A percentile compares a stretch with the other conserved stretches of the same genome.
Evolutionary conservation across 352 stramenopile species (phyloP).

Genomic region (Aphanomyces invadans): DNA sequence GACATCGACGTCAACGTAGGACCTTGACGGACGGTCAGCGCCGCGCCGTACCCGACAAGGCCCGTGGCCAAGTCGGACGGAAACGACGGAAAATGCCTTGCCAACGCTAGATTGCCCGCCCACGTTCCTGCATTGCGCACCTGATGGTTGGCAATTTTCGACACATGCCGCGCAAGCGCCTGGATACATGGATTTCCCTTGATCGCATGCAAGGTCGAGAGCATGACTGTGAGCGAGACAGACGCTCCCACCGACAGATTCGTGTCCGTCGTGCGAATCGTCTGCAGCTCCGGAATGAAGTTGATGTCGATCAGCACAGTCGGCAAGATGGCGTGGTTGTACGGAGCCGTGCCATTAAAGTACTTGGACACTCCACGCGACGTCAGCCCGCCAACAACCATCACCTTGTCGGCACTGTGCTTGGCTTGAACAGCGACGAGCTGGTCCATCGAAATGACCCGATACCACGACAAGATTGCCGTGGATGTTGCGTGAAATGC

Average conservation of each 20-base stretch:
- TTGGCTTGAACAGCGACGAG: constrained; percentile 25
- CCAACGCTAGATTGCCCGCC: constrained; percentile 36
- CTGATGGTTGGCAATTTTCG: constrained; percentile 49
- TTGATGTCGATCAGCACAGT: constrained; percentile 34
- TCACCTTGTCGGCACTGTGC: constrained; percentile 23
- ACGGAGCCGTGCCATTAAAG: constrained; percentile 46
- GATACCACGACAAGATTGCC: constrained; percentile 30
- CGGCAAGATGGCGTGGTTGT: constrained; percentile 25
- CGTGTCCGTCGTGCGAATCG: constrained; percentile 14
- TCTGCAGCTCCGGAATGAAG: constrained; percentile 33
- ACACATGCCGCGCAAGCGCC: constrained; percentile 36
- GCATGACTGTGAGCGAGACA: constrained; percentile 28
- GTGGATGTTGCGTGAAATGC: not conserved
- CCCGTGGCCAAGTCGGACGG: constrained; percentile 42
- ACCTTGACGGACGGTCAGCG: constrained; percentile 26
- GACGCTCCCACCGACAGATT: constrained; percentile 25
- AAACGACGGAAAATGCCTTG: constrained; percentile 38
- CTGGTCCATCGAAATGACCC: constrained; percentile 31
- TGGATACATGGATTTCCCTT: constrained; percentile 24
- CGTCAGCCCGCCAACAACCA: constrained; percentile 36
- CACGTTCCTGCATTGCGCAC: constrained; percentile 41
- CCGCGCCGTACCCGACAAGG: constrained; percentile 35
- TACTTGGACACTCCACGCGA: constrained; percentile 48
- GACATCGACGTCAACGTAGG: constrained; percentile 20
- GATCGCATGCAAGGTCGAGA: constrained; percentile 24